A percentile compares a stretch with the other conserved stretches of the same genome.
Conservation (phyloP, 2,329 filamentous ascomycete species). For the Coniochaeta sp. region DNA sequence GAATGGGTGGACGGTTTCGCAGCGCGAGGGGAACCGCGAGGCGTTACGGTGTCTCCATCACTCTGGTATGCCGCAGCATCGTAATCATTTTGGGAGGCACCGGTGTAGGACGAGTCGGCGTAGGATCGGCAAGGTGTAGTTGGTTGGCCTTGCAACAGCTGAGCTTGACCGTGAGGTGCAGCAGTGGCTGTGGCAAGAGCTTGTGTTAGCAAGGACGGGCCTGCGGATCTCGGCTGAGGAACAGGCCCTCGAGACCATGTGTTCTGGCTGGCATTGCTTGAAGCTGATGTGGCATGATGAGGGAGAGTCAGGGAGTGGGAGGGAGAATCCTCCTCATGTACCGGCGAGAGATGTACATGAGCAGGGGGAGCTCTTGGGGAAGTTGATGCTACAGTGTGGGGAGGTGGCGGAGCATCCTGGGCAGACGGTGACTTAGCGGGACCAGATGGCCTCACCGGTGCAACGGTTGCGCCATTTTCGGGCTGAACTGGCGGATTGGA, state of each 20-base stretch:
- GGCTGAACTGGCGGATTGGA: slow-evolving; percentile 41
- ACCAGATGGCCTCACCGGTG: slow-evolving; percentile 30
- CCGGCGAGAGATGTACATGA: not conserved
- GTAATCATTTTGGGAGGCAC: slow-evolving; percentile 12
- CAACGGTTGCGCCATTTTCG: slow-evolving; percentile 48
- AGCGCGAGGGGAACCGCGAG: slow-evolving; percentile 20
- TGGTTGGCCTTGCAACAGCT: slow-evolving; percentile 8
- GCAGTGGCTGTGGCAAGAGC: slow-evolving; percentile 52
- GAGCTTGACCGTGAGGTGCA: slow-evolving; percentile 25
- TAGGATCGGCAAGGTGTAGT: not conserved
- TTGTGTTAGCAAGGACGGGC: slow-evolving; percentile 49
- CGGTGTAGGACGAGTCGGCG: not conserved
- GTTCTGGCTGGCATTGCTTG: slow-evolving; percentile 30
- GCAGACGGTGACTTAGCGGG: slow-evolving; percentile 7
- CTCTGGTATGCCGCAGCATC: slow-evolving; percentile 27
- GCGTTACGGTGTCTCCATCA: slow-evolving; percentile 29
- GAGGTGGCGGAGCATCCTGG: slow-evolving; percentile 3
- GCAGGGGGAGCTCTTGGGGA: slow-evolving; percentile 1
- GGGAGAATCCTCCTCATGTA: slow-evolving; percentile 6
- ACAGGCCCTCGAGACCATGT: slow-evolving; percentile 39
- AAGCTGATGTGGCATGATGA: slow-evolving; percentile 11
- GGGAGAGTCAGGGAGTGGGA: slow-evolving; percentile 11
- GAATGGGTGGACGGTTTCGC: not conserved
- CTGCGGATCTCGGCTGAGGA: slow-evolving; percentile 34
- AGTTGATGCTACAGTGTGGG: not conserved